Percentiles rank a stretch among this genome's conserved stretches.
These are phyloP conservation scores for Fraxinus pennsylvanica DNA, from an alignment of 257 asterid genomes.

Conservation along the genomic window DNA sequence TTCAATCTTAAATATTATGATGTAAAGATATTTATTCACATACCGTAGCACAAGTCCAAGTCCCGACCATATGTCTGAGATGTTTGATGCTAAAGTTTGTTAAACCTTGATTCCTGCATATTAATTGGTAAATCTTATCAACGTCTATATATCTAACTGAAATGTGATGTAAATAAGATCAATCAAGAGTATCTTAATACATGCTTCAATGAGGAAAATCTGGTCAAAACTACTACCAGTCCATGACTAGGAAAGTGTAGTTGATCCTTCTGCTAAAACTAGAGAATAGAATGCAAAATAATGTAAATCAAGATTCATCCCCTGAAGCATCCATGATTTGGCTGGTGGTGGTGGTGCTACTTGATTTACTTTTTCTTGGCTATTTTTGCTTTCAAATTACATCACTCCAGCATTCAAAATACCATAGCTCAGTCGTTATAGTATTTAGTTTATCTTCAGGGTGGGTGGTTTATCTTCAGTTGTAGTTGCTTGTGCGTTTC, in stretches of 20 bases:
- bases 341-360: no score
- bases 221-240: background rate
- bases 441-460: no score
- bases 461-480: no score
- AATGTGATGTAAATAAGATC: background rate
- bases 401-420: no score
- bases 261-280: background rate
- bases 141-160: background rate
- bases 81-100: background rate
- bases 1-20: constrained; percentile 24
- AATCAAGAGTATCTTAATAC: background rate
- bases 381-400: no score
- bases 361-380: no score
- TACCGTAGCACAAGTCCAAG: constrained; percentile 2
- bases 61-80: background rate
- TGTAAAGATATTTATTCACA: constrained; percentile 11
- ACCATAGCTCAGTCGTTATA: no score
- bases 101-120: background rate
- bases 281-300: no score
- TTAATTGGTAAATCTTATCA: background rate
- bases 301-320: no score
- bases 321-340: no score
- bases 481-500: constrained; percentile 1
- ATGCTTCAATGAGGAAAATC: background rate
- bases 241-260: background rate